Conservation (phyloP, 306 rosid species). For the Trifolium fragiferum region DNA sequence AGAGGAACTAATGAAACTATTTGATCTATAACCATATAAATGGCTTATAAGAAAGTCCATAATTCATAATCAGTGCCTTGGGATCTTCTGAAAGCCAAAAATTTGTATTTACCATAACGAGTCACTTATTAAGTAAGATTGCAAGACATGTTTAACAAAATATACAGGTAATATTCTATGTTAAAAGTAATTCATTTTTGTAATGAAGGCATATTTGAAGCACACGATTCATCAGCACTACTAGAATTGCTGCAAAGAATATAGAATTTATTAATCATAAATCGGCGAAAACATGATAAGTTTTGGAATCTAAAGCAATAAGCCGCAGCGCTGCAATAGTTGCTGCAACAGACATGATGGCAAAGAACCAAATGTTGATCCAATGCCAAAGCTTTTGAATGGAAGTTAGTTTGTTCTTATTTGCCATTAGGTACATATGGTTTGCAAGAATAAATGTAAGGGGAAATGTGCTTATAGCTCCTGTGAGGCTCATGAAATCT, state of each 20-base stretch:
- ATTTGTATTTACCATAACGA: not conserved
- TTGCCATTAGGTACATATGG: constrained; percentile 86
- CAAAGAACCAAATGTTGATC: constrained; percentile 83
- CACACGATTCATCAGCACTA: not conserved
- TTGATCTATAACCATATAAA: not conserved
- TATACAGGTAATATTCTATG: not conserved
- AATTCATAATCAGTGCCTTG: not conserved
- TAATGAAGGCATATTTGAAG: constrained; percentile 15
- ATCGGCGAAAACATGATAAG: constrained; percentile 78
- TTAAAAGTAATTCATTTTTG: not conserved
- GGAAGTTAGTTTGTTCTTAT: constrained; percentile 64
- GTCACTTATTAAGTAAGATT: not conserved
- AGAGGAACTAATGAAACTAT: not conserved
- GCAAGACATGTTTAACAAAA: not conserved
- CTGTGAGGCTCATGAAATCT: constrained; percentile 99
- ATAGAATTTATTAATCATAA: constrained; percentile 46
- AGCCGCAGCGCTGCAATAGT: constrained; percentile 80
- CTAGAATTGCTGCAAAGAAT: constrained; percentile 30
- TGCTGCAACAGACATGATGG: constrained; percentile 74
- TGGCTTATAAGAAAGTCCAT: constrained; percentile 11
- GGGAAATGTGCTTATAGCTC: constrained; percentile 95
- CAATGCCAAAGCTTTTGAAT: constrained; percentile 87
- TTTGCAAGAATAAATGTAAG: constrained; percentile 93
- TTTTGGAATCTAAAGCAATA: constrained; percentile 81
- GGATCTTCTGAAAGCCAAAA: not conserved